Evolutionary conservation across 2,329 filamentous ascomycete species (phyloP).

Genomic region (Neopestalotiopsis sp.): DNA sequence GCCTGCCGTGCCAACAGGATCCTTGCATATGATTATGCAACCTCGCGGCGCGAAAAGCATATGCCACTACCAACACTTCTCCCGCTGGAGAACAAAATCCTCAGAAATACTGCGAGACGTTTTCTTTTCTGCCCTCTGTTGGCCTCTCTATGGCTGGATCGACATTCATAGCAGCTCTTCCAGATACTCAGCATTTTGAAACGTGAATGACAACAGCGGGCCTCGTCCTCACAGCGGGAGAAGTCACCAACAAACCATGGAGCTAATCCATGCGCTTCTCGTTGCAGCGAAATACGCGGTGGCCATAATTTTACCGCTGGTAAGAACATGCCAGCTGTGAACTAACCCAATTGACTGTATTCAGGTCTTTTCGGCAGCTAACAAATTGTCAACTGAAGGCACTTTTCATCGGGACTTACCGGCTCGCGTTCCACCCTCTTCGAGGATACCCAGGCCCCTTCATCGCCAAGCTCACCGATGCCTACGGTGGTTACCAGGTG

Average conservation of each 20-base stretch:
- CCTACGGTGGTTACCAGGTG: constrained; percentile 9
- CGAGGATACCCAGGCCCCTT: constrained; percentile 9
- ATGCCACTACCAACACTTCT: too few relatives aligned
- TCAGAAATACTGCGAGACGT: too few relatives aligned
- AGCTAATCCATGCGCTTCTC: constrained; percentile 6
- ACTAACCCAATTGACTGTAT: neutral
- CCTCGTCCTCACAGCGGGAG: neutral
- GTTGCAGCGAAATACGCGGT: constrained; percentile 5
- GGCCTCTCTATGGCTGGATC: neutral
- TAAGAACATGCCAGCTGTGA: neutral
- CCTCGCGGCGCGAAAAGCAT: too few relatives aligned
- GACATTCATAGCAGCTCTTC: constrained; percentile 2
- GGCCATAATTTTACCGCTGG: neutral
- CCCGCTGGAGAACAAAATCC: accelerated
- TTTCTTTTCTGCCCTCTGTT: neutral
- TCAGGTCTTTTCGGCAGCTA: neutral
- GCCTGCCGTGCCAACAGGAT: too few relatives aligned
- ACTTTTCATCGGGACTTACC: neutral
- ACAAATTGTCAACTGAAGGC: neutral
- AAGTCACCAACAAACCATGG: constrained; percentile 6
- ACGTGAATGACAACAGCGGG: neutral
- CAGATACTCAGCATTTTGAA: neutral
- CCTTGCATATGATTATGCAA: too few relatives aligned
- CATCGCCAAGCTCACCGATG: constrained; percentile 15
- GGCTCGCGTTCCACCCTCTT: constrained; percentile 9